These are phyloP conservation scores for Aspergillus alliaceus DNA, from an alignment of 2,329 filamentous ascomycete species.

Conservation along the genomic window DNA sequence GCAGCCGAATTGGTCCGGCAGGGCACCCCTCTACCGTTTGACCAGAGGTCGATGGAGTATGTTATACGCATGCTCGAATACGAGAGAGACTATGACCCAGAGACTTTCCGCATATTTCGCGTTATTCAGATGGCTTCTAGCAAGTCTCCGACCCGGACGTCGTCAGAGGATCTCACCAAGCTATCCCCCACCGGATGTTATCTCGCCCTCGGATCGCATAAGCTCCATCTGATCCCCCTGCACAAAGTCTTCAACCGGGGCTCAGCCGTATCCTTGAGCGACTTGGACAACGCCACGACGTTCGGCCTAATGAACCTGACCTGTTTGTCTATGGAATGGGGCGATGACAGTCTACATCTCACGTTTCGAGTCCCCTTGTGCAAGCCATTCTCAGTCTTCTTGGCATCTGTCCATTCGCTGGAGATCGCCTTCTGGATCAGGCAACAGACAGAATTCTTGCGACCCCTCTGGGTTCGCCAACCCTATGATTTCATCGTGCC, in stretches of 20 bases:
- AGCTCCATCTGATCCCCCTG: constrained; percentile 67
- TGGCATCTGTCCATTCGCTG: constrained; percentile 64
- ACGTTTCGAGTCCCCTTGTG: constrained; percentile 62
- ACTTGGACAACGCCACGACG: constrained; percentile 53
- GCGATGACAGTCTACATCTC: constrained; percentile 67
- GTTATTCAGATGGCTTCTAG: constrained; percentile 63
- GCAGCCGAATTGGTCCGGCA: constrained; percentile 58
- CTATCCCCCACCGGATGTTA: constrained; percentile 65
- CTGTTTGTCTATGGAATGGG: constrained; percentile 58
- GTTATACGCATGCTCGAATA: constrained; percentile 63
- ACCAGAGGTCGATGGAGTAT: constrained; percentile 62
- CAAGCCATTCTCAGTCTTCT: constrained; percentile 55
- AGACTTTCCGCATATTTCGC: constrained; percentile 67
- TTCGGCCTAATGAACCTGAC: constrained; percentile 65
- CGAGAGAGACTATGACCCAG: constrained; percentile 67
- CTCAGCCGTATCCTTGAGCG: constrained; percentile 55
- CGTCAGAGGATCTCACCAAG: constrained; percentile 67
- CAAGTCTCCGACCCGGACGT: constrained; percentile 57
- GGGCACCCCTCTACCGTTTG: constrained; percentile 54
- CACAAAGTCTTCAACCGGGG: constrained; percentile 57
- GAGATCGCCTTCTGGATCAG: constrained; percentile 65
- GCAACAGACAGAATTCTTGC: constrained; percentile 61
- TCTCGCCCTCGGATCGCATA: constrained; percentile 68
- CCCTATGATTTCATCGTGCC: constrained; percentile 65
- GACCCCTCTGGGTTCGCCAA: constrained; percentile 65